Percentiles rank a stretch among this genome's conserved stretches.
These are phyloP conservation scores for Usnea hakonensis DNA, from an alignment of 495 filamentous ascomycete genomes.

Conservation along the genomic window DNA sequence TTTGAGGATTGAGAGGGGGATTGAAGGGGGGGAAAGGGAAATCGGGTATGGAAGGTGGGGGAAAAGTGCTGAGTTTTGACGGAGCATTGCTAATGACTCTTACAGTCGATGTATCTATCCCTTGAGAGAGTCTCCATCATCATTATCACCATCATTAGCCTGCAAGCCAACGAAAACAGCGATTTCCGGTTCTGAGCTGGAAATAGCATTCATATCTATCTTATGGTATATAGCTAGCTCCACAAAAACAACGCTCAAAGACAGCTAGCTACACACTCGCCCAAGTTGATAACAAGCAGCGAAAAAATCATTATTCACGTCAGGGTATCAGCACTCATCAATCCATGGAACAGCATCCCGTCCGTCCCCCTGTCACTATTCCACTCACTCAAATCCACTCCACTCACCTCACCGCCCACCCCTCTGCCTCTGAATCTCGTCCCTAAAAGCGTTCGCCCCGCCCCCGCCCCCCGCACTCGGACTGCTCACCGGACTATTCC, in stretches of 20 bases:
- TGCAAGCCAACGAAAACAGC: neutral
- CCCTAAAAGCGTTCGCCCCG: constrained; percentile 18
- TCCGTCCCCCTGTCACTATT: too few relatives aligned
- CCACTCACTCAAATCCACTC: too few relatives aligned
- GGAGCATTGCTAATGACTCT: neutral
- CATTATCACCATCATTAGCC: neutral
- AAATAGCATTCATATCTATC: neutral
- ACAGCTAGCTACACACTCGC: neutral
- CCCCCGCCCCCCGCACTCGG: constrained; percentile 8
- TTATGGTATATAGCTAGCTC: too few relatives aligned
- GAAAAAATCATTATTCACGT: neutral
- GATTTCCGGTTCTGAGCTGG: neutral
- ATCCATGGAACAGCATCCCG: too few relatives aligned
- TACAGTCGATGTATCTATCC: neutral
- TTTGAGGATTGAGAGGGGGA: constrained; percentile 47
- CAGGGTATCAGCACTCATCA: neutral
- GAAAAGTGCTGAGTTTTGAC: neutral
- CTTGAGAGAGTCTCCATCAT: neutral
- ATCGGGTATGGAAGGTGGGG: neutral
- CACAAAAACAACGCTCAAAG: neutral
- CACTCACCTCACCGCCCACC: neutral
- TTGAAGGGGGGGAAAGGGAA: neutral
- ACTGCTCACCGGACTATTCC: constrained; percentile 15
- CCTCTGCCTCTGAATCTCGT: constrained; percentile 20
- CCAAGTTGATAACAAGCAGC: neutral